phyloP scores from a whole-genome alignment of 441 rosid genomes.

The Macaranga tanarius region DNA sequence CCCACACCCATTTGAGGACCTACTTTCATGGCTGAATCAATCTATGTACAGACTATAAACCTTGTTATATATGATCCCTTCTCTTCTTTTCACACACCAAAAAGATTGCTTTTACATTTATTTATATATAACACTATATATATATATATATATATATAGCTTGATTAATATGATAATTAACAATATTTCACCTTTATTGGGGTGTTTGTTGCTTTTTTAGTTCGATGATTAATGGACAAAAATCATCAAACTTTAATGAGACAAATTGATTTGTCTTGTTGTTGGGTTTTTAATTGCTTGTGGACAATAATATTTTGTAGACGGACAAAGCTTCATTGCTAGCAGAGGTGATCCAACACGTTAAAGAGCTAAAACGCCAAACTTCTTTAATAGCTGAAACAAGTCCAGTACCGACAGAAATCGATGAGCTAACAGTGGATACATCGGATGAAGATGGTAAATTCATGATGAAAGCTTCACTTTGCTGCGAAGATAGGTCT shows the following conservation, averaged over 20 bases:
- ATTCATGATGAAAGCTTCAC: conserved; percentile 79
- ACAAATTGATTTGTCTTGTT: background rate
- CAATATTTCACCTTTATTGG: background rate
- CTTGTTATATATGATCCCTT: background rate
- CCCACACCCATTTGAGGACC: conserved; percentile 6
- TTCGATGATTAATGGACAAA: background rate
- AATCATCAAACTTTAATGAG: background rate
- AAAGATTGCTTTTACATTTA: background rate
- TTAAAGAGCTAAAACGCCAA: conserved; percentile 83
- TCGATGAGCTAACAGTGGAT: conserved; percentile 80
- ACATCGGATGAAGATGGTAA: conserved; percentile 76
- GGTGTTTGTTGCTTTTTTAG: background rate
- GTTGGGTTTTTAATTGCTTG: background rate
- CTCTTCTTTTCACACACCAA: conserved; percentile 14
- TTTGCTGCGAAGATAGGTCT: conserved; percentile 89
- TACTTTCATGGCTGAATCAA: background rate
- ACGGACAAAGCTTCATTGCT: conserved; percentile 96
- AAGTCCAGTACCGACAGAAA: conserved; percentile 77
- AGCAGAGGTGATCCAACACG: conserved; percentile 96
- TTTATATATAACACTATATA: no score
- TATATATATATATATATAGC: no score
- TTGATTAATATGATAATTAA: background rate
- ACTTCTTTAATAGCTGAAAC: conserved; percentile 78
- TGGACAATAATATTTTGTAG: conserved; percentile 30
- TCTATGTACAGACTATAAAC: background rate